Conservation (phyloP, 495 filamentous ascomycete species). For the Letharia lupina region DNA sequence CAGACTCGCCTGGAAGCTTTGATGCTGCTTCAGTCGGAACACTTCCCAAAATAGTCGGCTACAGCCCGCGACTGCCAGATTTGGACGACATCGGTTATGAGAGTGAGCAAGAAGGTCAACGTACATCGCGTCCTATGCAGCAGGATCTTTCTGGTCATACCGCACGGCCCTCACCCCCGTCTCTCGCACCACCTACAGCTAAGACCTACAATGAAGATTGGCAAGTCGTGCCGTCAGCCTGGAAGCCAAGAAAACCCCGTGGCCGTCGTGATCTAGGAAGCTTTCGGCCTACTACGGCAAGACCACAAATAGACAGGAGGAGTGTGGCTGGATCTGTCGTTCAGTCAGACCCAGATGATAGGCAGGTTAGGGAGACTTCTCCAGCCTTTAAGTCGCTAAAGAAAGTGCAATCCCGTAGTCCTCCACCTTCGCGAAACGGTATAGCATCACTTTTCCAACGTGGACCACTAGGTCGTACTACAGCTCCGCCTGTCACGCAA, state of each 20-base stretch:
- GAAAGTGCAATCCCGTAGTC: conserved; percentile 35
- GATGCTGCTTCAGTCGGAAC: conserved; percentile 14
- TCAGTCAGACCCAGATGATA: conserved; percentile 17
- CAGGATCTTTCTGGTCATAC: conserved; percentile 23
- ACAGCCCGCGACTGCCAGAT: conserved; percentile 25
- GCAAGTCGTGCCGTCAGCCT: conserved; percentile 33
- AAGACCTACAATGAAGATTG: conserved; percentile 30
- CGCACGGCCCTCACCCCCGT: conserved; percentile 23
- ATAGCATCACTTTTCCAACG: conserved; percentile 17
- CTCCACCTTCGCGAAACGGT: conserved; percentile 23
- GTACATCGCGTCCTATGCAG: conserved; percentile 25
- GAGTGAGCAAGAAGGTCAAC: conserved; percentile 36
- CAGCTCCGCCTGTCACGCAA: conserved; percentile 1
- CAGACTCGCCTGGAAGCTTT: conserved; percentile 22
- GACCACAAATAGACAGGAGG: conserved; percentile 29
- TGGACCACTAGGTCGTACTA: conserved; percentile 5
- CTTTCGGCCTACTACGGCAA: conserved; percentile 31
- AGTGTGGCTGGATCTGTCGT: conserved; percentile 35
- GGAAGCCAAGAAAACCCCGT: conserved; percentile 23
- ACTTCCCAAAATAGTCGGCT: conserved; percentile 28
- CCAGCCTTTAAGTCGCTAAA: conserved; percentile 36
- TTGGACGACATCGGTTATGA: conserved; percentile 38
- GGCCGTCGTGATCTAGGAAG: conserved; percentile 31
- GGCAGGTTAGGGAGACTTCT: conserved; percentile 25
- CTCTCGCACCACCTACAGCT: conserved; percentile 17